Percentiles rank a stretch among this genome's conserved stretches.
phyloP scores from a whole-genome alignment of 768 basidiomycete species.

The Lactarius akahatsu region DNA sequence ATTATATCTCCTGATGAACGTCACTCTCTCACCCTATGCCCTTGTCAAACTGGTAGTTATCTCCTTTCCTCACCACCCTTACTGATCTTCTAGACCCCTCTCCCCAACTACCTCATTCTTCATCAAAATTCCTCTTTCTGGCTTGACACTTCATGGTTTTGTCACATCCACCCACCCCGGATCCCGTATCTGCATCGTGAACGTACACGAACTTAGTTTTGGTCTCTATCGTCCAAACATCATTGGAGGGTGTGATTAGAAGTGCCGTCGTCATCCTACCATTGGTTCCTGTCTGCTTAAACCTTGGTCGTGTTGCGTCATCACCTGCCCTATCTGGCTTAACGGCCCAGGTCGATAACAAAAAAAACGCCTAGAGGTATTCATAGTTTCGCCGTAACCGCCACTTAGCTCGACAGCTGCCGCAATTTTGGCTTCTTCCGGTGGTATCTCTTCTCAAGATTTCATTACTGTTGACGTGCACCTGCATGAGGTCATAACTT shows the following conservation, averaged over 20 bases:
- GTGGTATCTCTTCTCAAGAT: conserved; percentile 3
- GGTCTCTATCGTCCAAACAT: conserved; percentile 17
- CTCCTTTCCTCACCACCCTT: too few relatives aligned
- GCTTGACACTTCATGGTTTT: background rate
- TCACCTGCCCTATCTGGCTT: conserved; percentile 20
- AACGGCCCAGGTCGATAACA: conserved; percentile 11
- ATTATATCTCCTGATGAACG: background rate
- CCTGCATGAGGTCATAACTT: conserved; percentile 23
- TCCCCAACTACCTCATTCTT: background rate
- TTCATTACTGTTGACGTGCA: conserved; percentile 12
- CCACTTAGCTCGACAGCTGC: background rate
- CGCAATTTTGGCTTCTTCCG: conserved; percentile 21
- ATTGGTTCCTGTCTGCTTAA: conserved; percentile 23
- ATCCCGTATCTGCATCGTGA: conserved; percentile 13
- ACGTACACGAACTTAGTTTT: conserved; percentile 16
- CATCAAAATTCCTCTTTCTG: conserved; percentile 4
- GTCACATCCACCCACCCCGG: conserved; percentile 15
- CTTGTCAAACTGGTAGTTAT: background rate
- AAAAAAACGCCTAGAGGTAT: conserved; percentile 11
- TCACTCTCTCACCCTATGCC: background rate
- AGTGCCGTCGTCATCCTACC: conserved; percentile 11
- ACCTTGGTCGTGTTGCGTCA: conserved; percentile 20
- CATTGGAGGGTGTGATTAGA: conserved; percentile 16
- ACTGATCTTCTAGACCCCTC: conserved; percentile 8
- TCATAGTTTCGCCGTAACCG: conserved; percentile 14